Percentiles rank a stretch among this genome's conserved stretches.
Conservation (phyloP, 352 stramenopile species). For the Pythium aquatile region DNA sequence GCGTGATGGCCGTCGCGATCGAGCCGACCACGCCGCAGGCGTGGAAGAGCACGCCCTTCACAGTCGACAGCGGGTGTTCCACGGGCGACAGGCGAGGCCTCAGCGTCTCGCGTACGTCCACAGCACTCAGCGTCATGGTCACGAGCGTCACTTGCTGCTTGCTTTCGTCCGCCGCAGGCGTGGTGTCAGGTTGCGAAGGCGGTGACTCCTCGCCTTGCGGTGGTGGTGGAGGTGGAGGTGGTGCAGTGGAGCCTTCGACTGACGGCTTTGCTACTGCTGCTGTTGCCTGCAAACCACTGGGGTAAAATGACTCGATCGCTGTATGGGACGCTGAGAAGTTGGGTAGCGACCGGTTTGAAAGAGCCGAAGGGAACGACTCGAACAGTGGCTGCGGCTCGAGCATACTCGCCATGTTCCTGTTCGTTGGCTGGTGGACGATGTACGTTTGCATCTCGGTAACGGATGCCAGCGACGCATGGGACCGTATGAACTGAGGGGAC, state of each 20-base stretch:
- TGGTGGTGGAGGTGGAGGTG: too few species aligned
- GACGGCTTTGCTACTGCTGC: background rate
- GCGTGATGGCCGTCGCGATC: background rate
- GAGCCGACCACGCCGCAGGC: background rate
- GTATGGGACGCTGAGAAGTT: background rate
- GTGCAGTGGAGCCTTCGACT: background rate
- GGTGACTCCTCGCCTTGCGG: too few species aligned
- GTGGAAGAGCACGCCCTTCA: background rate
- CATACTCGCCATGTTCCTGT: background rate
- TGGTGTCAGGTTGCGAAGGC: background rate
- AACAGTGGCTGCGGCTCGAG: background rate
- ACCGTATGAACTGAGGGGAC: background rate
- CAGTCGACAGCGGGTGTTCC: background rate
- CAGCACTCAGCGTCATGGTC: conserved; percentile 8
- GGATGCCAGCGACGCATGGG: background rate
- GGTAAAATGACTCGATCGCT: background rate
- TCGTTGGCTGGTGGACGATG: background rate
- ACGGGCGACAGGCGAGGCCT: background rate
- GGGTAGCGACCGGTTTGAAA: background rate
- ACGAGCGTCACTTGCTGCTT: conserved; percentile 38
- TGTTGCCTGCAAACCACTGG: background rate
- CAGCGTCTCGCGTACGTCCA: background rate
- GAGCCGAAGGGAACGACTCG: background rate
- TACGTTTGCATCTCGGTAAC: conserved; percentile 6
- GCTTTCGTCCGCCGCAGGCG: background rate